Evolutionary conservation across 306 rosid species (phyloP).

Genomic region (Quercus engelmannii): DNA sequence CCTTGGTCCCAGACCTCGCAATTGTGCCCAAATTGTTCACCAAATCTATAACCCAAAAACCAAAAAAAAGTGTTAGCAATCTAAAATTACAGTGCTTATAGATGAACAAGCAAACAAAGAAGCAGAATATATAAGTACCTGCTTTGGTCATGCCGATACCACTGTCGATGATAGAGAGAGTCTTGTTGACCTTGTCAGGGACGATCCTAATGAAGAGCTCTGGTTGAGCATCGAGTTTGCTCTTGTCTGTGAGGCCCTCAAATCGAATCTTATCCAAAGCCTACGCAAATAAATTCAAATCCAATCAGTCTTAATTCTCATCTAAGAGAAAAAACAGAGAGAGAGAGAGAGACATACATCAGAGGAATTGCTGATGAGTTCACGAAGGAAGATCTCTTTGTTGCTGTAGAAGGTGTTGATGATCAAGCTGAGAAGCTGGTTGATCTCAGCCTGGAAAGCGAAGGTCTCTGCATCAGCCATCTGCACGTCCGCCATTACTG

Average conservation of each 20-base stretch:
- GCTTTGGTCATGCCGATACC: slow-evolving; percentile 80
- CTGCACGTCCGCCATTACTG: slow-evolving; percentile 39
- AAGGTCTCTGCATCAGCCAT: slow-evolving; percentile 68
- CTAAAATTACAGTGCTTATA: too few relatives aligned
- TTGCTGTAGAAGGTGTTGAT: slow-evolving; percentile 70
- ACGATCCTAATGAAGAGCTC: slow-evolving; percentile 69
- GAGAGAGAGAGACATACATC: slow-evolving; percentile 31
- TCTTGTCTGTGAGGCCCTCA: slow-evolving; percentile 58
- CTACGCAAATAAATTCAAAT: slow-evolving; percentile 1
- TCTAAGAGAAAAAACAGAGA: too few relatives aligned
- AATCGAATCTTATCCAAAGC: slow-evolving; percentile 69
- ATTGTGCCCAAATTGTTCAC: slow-evolving; percentile 78
- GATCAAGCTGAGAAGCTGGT: slow-evolving; percentile 64
- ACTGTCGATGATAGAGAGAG: slow-evolving; percentile 62
- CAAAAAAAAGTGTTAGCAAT: too few relatives aligned
- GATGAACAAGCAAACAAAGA: too few relatives aligned
- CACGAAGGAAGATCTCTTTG: slow-evolving; percentile 80
- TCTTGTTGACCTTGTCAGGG: slow-evolving; percentile 57
- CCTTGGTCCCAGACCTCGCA: slow-evolving; percentile 72
- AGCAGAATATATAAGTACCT: slow-evolving; percentile 18
- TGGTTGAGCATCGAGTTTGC: slow-evolving; percentile 59
- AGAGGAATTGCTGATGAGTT: slow-evolving; percentile 56
- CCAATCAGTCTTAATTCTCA: too few relatives aligned
- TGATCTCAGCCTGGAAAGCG: slow-evolving; percentile 70
- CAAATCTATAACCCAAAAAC: slow-evolving; percentile 34